Percentiles rank a stretch among this genome's conserved stretches.
phyloP scores from a whole-genome alignment of 1,284 basidiomycete genomes.

The Cerrena zonata region DNA sequence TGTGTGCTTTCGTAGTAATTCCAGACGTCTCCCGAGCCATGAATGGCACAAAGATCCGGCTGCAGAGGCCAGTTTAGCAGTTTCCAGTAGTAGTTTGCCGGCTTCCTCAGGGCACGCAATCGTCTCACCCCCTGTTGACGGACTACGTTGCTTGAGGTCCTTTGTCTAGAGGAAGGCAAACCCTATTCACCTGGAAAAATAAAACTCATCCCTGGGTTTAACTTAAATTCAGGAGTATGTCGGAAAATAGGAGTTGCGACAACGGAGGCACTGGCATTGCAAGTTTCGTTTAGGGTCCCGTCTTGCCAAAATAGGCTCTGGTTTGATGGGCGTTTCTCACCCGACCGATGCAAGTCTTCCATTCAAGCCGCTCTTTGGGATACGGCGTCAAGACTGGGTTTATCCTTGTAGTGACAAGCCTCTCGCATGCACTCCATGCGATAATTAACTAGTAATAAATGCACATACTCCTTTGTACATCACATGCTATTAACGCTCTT shows the following conservation, averaged over 20 bases:
- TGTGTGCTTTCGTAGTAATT: neutral
- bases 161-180: too few species aligned
- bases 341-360: neutral
- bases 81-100: neutral
- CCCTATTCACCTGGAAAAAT: too few species aligned
- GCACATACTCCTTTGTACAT: too few species aligned
- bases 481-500: too few species aligned
- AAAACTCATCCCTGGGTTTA: too few species aligned
- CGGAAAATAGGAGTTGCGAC: neutral
- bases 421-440: neutral
- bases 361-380: neutral
- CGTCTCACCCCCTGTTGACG: neutral
- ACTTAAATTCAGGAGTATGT: neutral
- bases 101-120: neutral
- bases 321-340: neutral
- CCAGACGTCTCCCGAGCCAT: neutral
- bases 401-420: neutral
- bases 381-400: neutral
- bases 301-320: neutral
- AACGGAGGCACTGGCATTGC: neutral
- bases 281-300: neutral
- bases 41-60: neutral
- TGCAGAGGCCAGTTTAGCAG: neutral
- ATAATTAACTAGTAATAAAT: neutral
- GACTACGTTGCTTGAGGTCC: too few species aligned